A percentile compares a stretch with the other conserved stretches of the same genome.
phyloP scores from a whole-genome alignment of 208 protist genomes.

The Acanthamoeba royreba region DNA sequence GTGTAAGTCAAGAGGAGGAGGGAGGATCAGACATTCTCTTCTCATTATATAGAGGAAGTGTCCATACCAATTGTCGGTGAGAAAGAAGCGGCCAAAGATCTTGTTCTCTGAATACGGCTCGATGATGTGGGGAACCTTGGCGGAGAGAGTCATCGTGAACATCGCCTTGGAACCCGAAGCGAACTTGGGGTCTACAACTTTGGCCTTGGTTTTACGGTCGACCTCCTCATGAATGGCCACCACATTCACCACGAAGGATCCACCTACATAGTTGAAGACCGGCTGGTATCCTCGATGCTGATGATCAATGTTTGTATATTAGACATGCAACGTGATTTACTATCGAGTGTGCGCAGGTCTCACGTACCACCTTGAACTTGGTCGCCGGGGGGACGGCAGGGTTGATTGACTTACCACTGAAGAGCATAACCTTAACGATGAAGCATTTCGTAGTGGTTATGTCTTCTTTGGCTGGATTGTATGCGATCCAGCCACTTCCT shows the following conservation, averaged over 20 bases:
- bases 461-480: not conserved
- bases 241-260: not conserved
- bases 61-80: not conserved
- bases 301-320: not conserved
- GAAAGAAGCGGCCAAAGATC: not conserved
- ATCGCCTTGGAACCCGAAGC: not conserved
- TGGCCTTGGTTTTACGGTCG: not conserved
- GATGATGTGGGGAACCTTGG: not conserved
- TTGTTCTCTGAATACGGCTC: not conserved
- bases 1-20: not conserved
- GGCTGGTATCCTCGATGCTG: not conserved
- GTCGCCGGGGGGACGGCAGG: not conserved
- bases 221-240: not conserved
- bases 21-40: not conserved
- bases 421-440: not conserved
- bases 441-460: not conserved
- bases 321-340: not conserved
- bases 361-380: not conserved
- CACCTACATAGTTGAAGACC: not conserved
- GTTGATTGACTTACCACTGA: not conserved
- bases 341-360: not conserved
- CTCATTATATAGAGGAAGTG: not conserved
- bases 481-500: not conserved
- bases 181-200: not conserved
- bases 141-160: not conserved